phyloP scores from a whole-genome alignment of 2,329 filamentous ascomycete genomes.

The Diaporthe caulivora region DNA sequence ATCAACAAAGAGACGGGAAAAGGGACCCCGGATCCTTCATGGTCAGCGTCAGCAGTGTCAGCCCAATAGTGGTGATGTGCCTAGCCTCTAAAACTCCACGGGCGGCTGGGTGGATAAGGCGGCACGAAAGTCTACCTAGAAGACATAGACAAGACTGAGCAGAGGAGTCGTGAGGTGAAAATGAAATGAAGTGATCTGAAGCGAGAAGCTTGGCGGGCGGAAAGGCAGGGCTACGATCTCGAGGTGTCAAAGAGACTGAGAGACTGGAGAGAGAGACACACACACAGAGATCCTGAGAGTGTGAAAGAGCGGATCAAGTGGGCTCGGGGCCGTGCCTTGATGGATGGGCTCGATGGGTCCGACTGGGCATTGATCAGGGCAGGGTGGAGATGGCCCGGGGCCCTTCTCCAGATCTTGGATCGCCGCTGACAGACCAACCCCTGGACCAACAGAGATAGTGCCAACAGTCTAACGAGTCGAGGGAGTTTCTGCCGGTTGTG shows the following conservation, averaged over 20 bases:
- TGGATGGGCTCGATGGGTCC: slow-evolving; percentile 1
- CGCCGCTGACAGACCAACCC: slow-evolving; percentile 14
- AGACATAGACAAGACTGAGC: background rate
- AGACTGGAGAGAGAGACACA: background rate
- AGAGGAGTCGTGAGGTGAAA: slow-evolving; percentile 15
- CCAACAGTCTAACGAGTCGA: background rate
- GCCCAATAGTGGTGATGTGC: slow-evolving; percentile 18
- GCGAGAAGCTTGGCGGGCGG: slow-evolving; percentile 28
- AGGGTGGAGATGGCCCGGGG: slow-evolving; percentile 18
- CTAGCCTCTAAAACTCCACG: background rate
- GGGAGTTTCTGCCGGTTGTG: background rate
- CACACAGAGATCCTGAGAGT: too few relatives aligned
- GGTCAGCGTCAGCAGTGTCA: slow-evolving; percentile 9
- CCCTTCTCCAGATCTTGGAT: slow-evolving; percentile 34
- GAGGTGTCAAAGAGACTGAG: slow-evolving; percentile 27
- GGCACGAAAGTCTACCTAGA: background rate
- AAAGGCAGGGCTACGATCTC: slow-evolving; percentile 22
- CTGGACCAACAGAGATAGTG: background rate
- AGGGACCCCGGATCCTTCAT: slow-evolving; percentile 17
- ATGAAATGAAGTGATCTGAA: slow-evolving; percentile 24
- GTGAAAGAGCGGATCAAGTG: slow-evolving; percentile 8
- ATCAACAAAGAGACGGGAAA: background rate
- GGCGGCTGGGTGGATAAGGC: background rate
- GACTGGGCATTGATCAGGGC: slow-evolving; percentile 19
- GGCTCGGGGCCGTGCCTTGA: slow-evolving; percentile 16